Base-by-base conservation (phyloP, 1,284 basidiomycete genomes). In the Thelephora terrestris region DNA sequence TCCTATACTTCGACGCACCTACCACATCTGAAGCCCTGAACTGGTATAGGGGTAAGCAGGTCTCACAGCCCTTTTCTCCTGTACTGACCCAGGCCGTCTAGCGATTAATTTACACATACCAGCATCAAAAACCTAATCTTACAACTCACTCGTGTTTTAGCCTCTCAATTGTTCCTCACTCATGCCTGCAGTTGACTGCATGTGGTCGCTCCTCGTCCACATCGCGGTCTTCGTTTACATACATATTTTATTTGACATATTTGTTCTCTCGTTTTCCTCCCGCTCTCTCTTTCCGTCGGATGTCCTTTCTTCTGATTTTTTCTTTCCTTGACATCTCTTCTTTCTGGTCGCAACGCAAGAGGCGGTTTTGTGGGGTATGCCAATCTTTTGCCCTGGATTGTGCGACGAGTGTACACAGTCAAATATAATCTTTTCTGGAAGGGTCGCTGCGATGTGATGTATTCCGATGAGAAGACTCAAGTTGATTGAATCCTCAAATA, bases 1-100 rank as follows among this genome's bases (percentile, higher is more conserved):
- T 97, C 55, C 72, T 95, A 48, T 97, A 97, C 66, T 91, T 97
- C 59, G 86, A 89, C 60, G 87, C 86, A 43, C 81, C 84, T 24
- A 82, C 85, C 9, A 78, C 85, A 24, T 85, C 83, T 47, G 85
- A 89, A 53, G 88, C 89, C 25, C 64, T 92, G 58, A 90, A 84
- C 56, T 95, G 91, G 91, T 91, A 85, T 70, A 76, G 88, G 78
- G 87, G 87, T 87, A 60, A 53, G 75, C 63, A 35, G 6, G 38
- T 25, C 35, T 29, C n/a, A 44, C n/a, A n/a, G n/a, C 9, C 25
- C 34, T 23, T 34, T 20, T 7, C 14, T 21, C 25, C 3, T n/a
- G 23, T n/a, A 18, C 50, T 53, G 40, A 53, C 17, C 48, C 5
- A 21, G 2, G 18, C 12, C 29, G 7, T 34, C 16, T 53, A 80